Conservation (phyloP, 2,329 filamentous ascomycete genomes). For the Akanthomyces muscarius region DNA sequence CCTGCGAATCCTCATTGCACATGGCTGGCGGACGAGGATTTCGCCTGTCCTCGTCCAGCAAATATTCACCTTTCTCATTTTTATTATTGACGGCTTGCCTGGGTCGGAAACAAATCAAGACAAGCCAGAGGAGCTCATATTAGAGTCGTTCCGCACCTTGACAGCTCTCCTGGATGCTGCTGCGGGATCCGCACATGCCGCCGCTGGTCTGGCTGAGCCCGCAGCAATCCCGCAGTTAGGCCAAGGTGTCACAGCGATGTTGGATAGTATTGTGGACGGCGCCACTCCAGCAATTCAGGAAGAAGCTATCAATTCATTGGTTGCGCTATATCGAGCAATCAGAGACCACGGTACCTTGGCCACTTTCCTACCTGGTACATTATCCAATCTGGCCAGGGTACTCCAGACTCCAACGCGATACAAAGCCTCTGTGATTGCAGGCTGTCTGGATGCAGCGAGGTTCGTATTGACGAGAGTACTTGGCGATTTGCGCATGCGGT, state of each 20-base stretch:
- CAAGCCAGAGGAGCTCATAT: slow-evolving; percentile 68
- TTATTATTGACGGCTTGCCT: slow-evolving; percentile 72
- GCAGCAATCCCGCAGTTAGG: slow-evolving; percentile 73
- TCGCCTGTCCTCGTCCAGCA: slow-evolving; percentile 73
- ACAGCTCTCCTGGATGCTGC: slow-evolving; percentile 60
- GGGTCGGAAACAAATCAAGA: slow-evolving; percentile 42
- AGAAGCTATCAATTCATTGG: slow-evolving; percentile 62
- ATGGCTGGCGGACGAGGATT: slow-evolving; percentile 75
- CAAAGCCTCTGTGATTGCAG: slow-evolving; percentile 57
- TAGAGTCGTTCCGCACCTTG: slow-evolving; percentile 68
- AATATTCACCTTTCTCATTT: slow-evolving; percentile 77
- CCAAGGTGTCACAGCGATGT: slow-evolving; percentile 73
- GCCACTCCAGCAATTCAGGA: slow-evolving; percentile 65
- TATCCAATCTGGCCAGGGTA: slow-evolving; percentile 75
- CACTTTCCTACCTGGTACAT: slow-evolving; percentile 81
- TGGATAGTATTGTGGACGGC: slow-evolving; percentile 68
- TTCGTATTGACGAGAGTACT: slow-evolving; percentile 52
- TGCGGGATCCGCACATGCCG: slow-evolving; percentile 44
- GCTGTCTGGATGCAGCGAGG: slow-evolving; percentile 56
- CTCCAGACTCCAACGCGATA: slow-evolving; percentile 63
- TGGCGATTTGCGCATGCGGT: slow-evolving; percentile 52
- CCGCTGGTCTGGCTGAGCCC: slow-evolving; percentile 48
- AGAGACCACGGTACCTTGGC: slow-evolving; percentile 72
- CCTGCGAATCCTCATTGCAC: slow-evolving; percentile 65
- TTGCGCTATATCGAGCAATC: slow-evolving; percentile 59